Evolutionary conservation across 1,139 yeast genomes (phyloP), one percentile per base, ranked within the genome.

Genomic region (Debaryomyces psychrophilus): DNA sequence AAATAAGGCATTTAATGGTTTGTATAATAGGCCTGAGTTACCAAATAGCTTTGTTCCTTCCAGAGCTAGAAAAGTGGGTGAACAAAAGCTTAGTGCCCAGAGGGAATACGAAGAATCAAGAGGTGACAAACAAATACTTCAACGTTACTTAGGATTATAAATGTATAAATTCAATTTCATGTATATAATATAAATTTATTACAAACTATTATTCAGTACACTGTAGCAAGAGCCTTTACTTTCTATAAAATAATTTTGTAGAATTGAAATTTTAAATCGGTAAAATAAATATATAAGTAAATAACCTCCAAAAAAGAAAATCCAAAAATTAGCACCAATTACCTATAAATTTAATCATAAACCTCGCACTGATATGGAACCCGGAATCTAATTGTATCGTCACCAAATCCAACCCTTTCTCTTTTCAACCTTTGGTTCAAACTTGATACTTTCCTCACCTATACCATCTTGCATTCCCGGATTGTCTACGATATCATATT

Each of bases 11-110:
- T 90, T 85, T 60, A 90, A 80, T 44, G 97, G 97, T 34, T 77
- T 86, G 49, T 78, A 87, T 52, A 86, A 87, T 38, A 87, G 85
- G 42, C 83, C 87, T 50, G 81, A 77, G 43, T 81, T 82, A 51
- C 86, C 95, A 7, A 77, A 83, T 62, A 85, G 87, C 22, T 90
- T 86, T 61, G 77, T 90, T 33, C 82, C 93, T 37, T 76, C 73
- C 53, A 70, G 66, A 38, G 59, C 76, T 45, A 74, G 68, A 69
- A 61, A 71, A 69, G 49, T 64, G 60, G 68, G 75, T 72, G 70
- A 61, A 56, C 47, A 73, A 66, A 60, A 65, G 56, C 56, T 78
- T 67, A 63, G 59, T 52, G 37, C 61, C 54, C 50, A 61, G 45
- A 58, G 53, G 28, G 60, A 61, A 27, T 54, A 56, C 38, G 61